A percentile compares a stretch with the other conserved stretches of the same genome.
Conservation (phyloP, 2,329 filamentous ascomycete genomes). For the Didymella segeticola region DNA sequence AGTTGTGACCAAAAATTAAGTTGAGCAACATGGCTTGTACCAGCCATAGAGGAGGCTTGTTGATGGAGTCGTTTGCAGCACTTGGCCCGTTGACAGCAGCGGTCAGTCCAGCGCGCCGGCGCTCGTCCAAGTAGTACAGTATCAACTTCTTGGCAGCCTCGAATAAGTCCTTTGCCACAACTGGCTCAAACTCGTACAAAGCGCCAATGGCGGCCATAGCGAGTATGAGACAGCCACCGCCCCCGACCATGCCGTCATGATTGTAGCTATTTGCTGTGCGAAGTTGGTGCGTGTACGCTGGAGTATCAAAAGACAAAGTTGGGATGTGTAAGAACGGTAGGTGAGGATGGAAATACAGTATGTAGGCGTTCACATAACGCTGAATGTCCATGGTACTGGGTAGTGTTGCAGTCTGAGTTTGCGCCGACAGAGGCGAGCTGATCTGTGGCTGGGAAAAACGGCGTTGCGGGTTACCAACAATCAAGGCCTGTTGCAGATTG, state of each 20-base stretch:
- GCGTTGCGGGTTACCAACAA: slow-evolving; percentile 59
- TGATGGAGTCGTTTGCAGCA: slow-evolving; percentile 63
- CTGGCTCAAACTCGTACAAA: slow-evolving; percentile 84
- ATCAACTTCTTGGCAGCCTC: slow-evolving; percentile 96
- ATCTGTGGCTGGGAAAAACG: slow-evolving; percentile 67
- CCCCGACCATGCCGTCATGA: slow-evolving; percentile 68
- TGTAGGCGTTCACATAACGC: slow-evolving; percentile 87
- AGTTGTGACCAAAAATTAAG: slow-evolving; percentile 94
- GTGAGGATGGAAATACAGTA: slow-evolving; percentile 92
- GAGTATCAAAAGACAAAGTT: slow-evolving; percentile 86
- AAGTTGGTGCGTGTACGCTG: slow-evolving; percentile 67
- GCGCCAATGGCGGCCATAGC: slow-evolving; percentile 88
- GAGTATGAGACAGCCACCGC: slow-evolving; percentile 83
- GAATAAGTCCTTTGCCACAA: slow-evolving; percentile 82
- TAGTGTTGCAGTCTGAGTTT: slow-evolving; percentile 62
- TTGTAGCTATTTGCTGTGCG: slow-evolving; percentile 64
- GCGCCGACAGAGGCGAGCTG: slow-evolving; percentile 58
- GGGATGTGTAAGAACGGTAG: slow-evolving; percentile 93
- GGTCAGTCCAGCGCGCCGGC: slow-evolving; percentile 81
- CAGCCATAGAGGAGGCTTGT: slow-evolving; percentile 86
- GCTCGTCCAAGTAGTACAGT: slow-evolving; percentile 87
- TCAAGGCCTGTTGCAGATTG: slow-evolving; percentile 66
- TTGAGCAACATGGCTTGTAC: slow-evolving; percentile 97
- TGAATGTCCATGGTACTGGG: slow-evolving; percentile 87
- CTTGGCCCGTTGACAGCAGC: slow-evolving; percentile 62